Percentiles rank a stretch among this genome's conserved stretches.
Evolutionary conservation across 2,329 filamentous ascomycete genomes (phyloP).

Genomic region (Exophiala sp.): DNA sequence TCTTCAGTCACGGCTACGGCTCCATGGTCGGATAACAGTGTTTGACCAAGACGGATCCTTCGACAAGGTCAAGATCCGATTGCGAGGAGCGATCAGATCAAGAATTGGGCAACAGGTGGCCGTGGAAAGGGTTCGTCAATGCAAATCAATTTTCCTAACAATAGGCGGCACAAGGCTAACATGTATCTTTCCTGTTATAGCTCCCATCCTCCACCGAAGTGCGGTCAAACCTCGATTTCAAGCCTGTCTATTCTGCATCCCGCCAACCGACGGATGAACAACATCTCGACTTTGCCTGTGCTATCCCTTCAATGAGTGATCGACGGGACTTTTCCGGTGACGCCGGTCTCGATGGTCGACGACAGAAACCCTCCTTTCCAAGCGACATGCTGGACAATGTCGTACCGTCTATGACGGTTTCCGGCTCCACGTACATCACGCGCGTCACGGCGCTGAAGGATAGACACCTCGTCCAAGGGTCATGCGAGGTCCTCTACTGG

Average conservation of each 20-base stretch:
- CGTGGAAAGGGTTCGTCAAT: constrained; percentile 9
- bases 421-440: constrained; percentile 21
- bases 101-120: constrained; percentile 14
- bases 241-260: constrained; percentile 16
- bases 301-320: constrained; percentile 7
- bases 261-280: constrained; percentile 15
- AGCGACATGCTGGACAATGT: constrained; percentile 3
- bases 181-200: background rate
- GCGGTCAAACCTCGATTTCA: constrained; percentile 17
- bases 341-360: background rate
- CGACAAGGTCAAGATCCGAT: constrained; percentile 15
- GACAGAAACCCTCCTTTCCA: background rate
- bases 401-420: constrained; percentile 19
- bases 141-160: background rate
- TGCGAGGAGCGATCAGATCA: constrained; percentile 17
- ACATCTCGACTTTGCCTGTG: constrained; percentile 18
- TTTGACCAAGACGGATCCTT: constrained; percentile 16
- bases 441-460: constrained; percentile 17
- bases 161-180: background rate
- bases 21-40: constrained; percentile 16
- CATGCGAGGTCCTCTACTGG: constrained; percentile 21
- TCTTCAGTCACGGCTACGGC: constrained; percentile 3
- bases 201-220: constrained; percentile 10
- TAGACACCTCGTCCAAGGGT: constrained; percentile 18
- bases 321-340: background rate